Evolutionary conservation across 208 protist species (phyloP).

Genomic region (Crithidia mellificae): DNA sequence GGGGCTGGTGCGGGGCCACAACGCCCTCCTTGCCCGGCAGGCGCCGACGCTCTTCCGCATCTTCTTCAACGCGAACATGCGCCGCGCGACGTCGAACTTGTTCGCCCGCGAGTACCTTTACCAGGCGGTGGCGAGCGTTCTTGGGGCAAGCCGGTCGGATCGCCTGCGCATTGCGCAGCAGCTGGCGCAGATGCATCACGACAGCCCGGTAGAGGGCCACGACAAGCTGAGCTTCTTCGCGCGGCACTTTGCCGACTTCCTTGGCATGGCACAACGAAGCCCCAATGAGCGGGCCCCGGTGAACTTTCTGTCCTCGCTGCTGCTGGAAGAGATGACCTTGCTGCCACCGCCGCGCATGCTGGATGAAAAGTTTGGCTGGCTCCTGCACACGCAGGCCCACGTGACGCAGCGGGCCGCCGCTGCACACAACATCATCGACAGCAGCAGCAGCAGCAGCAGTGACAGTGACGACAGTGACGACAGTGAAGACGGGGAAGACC

Average conservation of each 20-base stretch:
- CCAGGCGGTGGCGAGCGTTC: conserved; percentile 25
- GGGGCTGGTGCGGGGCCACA: not conserved
- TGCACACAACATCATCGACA: too few species aligned
- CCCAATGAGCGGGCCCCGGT: conserved; percentile 27
- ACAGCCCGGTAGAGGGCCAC: not conserved
- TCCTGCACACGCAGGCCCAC: not conserved
- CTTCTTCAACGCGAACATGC: conserved; percentile 25
- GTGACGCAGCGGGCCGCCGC: too few species aligned
- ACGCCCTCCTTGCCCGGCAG: not conserved
- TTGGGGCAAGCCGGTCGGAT: conserved; percentile 3
- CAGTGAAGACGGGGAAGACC: not conserved
- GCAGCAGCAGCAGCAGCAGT: not conserved
- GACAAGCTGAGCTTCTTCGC: conserved; percentile 8
- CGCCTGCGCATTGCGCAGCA: conserved; percentile 13
- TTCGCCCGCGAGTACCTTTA: conserved; percentile 21
- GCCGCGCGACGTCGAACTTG: conserved; percentile 28
- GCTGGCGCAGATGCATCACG: conserved; percentile 6
- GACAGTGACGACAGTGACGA: too few species aligned
- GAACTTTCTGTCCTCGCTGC: conserved; percentile 30
- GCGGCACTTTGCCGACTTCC: conserved; percentile 24
- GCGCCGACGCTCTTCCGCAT: conserved; percentile 7
- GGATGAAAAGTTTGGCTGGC: conserved; percentile 38
- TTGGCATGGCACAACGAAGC: conserved; percentile 21
- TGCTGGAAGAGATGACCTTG: conserved; percentile 25
- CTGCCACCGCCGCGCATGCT: conserved; percentile 31